A percentile compares a stretch with the other conserved stretches of the same genome.
Evolutionary conservation across 305 asterid species (phyloP).

Genomic region (Solanum hybrid): DNA sequence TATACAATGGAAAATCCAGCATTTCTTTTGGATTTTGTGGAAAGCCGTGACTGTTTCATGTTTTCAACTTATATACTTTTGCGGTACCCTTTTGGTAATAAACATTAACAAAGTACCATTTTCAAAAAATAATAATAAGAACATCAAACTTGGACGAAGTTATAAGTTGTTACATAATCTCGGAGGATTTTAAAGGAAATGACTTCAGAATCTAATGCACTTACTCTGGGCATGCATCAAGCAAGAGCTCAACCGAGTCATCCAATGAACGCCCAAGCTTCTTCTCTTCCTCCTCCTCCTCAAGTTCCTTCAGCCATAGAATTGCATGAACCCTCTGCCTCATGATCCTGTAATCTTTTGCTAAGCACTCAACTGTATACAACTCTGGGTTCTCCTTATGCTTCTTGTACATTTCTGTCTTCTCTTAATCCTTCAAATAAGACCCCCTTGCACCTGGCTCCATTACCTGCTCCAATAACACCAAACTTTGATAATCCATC

Average conservation of each 20-base stretch:
- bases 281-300: constrained; percentile 43
- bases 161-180: neutral
- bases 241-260: constrained; percentile 58
- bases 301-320: constrained; percentile 67
- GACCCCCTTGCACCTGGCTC: constrained; percentile 93
- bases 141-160: neutral
- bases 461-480: constrained; percentile 43
- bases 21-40: neutral
- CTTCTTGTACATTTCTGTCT: constrained; percentile 75
- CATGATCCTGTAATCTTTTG: constrained; percentile 85
- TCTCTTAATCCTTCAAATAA: constrained; percentile 71
- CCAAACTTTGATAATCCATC: neutral
- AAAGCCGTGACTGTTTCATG: neutral
- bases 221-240: constrained; percentile 76
- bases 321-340: constrained; percentile 95
- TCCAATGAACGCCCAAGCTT: constrained; percentile 61
- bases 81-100: neutral
- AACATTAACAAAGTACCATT: neutral
- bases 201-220: constrained; percentile 14
- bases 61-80: neutral
- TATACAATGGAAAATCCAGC: neutral
- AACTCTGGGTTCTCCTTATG: constrained; percentile 82
- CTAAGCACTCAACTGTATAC: constrained; percentile 74
- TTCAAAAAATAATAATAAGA: neutral
- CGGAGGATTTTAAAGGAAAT: neutral